Evolutionary conservation across 78 protist species (phyloP).

Genomic region (Dictyostelium intermedium): DNA sequence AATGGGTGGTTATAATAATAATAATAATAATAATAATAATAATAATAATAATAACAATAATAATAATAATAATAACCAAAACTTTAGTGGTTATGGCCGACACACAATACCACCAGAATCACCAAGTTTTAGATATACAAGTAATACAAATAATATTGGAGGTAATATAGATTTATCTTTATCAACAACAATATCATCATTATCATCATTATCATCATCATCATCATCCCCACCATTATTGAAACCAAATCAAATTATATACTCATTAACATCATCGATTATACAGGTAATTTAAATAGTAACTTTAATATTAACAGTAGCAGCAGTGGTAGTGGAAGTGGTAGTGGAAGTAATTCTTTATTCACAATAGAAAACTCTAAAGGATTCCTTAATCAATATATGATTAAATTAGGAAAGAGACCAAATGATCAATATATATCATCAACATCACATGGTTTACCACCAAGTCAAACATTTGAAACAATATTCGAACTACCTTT

Average conservation of each 20-base stretch:
- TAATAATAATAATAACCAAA: not conserved
- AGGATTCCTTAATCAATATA: constrained; percentile 8
- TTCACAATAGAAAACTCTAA: not conserved
- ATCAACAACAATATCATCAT: not conserved
- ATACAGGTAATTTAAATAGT: not conserved
- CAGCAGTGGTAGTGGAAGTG: not conserved
- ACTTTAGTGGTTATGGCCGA: not conserved
- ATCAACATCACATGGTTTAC: not conserved
- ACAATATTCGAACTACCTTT: constrained; percentile 8
- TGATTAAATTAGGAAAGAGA: constrained; percentile 7
- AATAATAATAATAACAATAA: not conserved
- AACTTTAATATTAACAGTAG: constrained; percentile 9
- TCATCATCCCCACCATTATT: not conserved
- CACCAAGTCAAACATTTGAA: constrained; percentile 27
- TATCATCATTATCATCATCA: not conserved
- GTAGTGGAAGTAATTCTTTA: not conserved
- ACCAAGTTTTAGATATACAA: not conserved
- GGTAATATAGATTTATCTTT: not conserved
- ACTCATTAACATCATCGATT: not conserved
- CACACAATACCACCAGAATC: not conserved
- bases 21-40: not conserved
- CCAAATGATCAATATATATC: not conserved
- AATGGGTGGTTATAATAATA: not conserved
- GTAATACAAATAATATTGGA: not conserved
- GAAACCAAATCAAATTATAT: not conserved